Percentiles rank a stretch among this genome's conserved stretches.
phyloP scores from a whole-genome alignment of 345 rosid genomes.

The Dipteronia sinensis region DNA sequence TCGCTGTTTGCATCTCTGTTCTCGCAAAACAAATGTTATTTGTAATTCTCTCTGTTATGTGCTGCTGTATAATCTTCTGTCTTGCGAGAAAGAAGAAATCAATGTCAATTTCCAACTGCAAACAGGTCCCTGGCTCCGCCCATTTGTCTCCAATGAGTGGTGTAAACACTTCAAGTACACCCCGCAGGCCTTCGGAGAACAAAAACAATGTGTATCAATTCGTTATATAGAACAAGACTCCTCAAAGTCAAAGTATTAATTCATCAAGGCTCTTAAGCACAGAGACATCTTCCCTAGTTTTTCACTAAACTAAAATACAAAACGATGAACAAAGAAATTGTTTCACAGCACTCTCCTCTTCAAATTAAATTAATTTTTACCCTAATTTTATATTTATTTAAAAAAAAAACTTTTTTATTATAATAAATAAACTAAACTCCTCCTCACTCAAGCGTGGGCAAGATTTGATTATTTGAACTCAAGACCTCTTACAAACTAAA shows the following conservation, averaged over 20 bases:
- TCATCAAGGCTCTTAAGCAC: neutral
- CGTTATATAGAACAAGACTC: neutral
- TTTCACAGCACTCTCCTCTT: neutral
- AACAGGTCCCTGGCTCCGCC: neutral
- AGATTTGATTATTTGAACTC: too few species aligned
- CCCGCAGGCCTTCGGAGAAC: neutral
- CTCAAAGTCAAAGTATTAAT: too few species aligned
- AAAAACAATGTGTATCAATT: neutral
- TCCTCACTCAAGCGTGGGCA: too few species aligned
- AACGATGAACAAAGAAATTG: neutral
- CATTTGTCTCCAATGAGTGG: neutral
- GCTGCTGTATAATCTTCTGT: neutral
- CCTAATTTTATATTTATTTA: neutral
- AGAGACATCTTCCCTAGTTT: neutral
- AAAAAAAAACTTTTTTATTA: too few species aligned
- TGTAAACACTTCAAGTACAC: neutral
- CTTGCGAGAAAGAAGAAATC: neutral
- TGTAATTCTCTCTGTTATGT: neutral
- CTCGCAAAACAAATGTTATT: neutral
- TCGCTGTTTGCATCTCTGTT: neutral
- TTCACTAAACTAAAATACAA: neutral
- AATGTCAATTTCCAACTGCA: neutral
- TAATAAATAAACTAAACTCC: too few species aligned
- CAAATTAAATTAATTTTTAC: neutral
- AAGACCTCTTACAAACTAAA: too few species aligned